phyloP scores from a whole-genome alignment of 1,284 basidiomycete species.

The Puccinia coronata region DNA sequence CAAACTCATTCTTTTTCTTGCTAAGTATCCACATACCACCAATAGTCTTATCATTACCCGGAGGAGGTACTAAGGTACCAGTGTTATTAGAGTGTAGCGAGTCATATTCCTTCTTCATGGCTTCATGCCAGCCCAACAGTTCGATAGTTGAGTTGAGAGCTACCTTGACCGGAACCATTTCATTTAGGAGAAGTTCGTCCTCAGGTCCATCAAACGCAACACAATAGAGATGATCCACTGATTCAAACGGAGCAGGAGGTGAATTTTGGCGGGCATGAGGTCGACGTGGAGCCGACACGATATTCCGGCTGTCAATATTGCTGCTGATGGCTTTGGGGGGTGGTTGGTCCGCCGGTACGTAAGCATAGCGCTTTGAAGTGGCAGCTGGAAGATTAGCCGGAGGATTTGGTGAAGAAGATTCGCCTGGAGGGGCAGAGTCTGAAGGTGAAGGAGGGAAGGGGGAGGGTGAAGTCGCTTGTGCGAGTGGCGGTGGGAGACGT shows the following conservation, averaged over 20 bases:
- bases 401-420: too few relatives aligned
- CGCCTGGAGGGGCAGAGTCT: too few relatives aligned
- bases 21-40: conserved; percentile 32
- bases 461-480: too few relatives aligned
- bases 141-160: background rate
- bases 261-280: background rate
- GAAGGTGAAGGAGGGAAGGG: too few relatives aligned
- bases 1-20: conserved; percentile 12
- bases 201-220: background rate
- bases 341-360: background rate
- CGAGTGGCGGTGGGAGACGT: too few relatives aligned
- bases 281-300: background rate
- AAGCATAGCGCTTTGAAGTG: background rate
- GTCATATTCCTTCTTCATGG: background rate
- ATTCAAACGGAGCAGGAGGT: background rate
- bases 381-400: background rate
- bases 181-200: background rate
- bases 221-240: background rate
- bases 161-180: background rate
- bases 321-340: background rate
- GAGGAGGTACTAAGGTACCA: conserved; percentile 1
- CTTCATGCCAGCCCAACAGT: background rate
- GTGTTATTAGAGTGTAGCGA: background rate
- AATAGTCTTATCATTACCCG: conserved; percentile 4
- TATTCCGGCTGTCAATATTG: background rate